Base-by-base conservation (phyloP, 345 rosid genomes). In the Raphanus raphanistrum region DNA sequence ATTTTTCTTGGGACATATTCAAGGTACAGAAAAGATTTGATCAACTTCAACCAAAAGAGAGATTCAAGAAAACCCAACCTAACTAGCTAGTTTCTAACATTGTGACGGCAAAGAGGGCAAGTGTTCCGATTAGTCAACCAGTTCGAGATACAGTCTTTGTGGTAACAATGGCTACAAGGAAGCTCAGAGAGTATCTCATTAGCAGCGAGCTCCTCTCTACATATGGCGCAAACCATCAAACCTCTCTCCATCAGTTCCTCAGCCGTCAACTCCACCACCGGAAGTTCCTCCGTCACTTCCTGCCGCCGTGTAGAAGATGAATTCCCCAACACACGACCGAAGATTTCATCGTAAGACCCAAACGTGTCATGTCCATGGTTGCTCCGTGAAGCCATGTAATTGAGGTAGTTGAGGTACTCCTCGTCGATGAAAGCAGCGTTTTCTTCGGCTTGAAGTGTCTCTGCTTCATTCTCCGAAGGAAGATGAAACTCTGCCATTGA, bases 401-500 rank as follows among this genome's bases (percentile, higher is more conserved):
- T 66, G 8, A 75, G 60, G 66, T 67, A 75, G 52, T n/a, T 54
- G 48, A 38, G 65, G 15, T 67, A 67, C 8, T 75, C 79, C 7
- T 66, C 59, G 26, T 75, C 73, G 33, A 66, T 35, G 8, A 25
- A 36, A 36, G 36, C 7, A 31, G 71, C 13, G 54, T 32, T 35
- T 1, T 16, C 63, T 26, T 65, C 55, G 11, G 8, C 52, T 7
- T 11, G 57, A n/a, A 25, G 4, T 0, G 12, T 58, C 6, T 38
- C 65, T 6, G 26, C 8, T 55, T 66, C 57, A 73, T 8, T 16
- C 7, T 71, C 58, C 12, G 67, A 16, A 67, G 79, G 59, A 38
- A 75, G 79, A 75, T 67, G 73, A 75, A 67, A 75, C 66, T 75
- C 79, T 4, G 79, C 73, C 79, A 75, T 75, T 28, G 52, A 45